Evolutionary conservation across 2,329 filamentous ascomycete species (phyloP), one percentile per base, ranked within the genome.

Genomic region (Coleophoma eucalyptorum): DNA sequence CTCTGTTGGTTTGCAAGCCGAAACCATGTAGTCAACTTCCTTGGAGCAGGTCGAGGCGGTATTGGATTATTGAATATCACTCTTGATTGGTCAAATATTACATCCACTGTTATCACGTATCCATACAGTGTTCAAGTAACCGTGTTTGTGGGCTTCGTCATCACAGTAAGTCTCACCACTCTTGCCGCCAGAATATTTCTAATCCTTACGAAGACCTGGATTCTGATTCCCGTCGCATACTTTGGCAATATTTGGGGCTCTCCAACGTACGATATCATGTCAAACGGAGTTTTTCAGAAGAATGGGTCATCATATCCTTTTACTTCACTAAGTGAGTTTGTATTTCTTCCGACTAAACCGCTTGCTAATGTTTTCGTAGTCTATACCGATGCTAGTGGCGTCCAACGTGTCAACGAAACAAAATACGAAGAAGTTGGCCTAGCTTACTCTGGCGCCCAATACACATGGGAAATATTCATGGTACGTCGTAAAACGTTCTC

Each of bases 391-490:
- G 16, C 41, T 18, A n/a, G 15, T 11, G 41, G 41, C 21, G 21
- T 26, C 12, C 41, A 43, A 18, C 41, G 21, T 18, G 41, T 43
- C 21, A 43, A 43, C 41, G 41, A 43, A 18, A 43, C 41, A n/a
- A 43, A 26, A 21, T 43, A 43, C 21, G 41, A 43, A 20, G 41
- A 43, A 43, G 19, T 43, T 15, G 41, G 41, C 21, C 41, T 43
- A 3, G 41, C 41, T 19, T 43, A 43, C 21, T 43, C 41, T 21
- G 41, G 41, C 21, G 41, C 18, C 2, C 41, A 43, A 18, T 31
- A 43, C n/a, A 43, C 41, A 43, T 43, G 19, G 41, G 41, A 26
- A 43, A 43, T 43, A 19, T 43, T 43, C 19, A 20, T 43, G 41
- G 41, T 43, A 43, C 13, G 41, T 43, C n/a, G 18, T 15, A 26